Percentiles rank a stretch among this genome's conserved stretches.
Conservation (phyloP, 768 basidiomycete species). For the Sporobolomyces phaffii region DNA sequence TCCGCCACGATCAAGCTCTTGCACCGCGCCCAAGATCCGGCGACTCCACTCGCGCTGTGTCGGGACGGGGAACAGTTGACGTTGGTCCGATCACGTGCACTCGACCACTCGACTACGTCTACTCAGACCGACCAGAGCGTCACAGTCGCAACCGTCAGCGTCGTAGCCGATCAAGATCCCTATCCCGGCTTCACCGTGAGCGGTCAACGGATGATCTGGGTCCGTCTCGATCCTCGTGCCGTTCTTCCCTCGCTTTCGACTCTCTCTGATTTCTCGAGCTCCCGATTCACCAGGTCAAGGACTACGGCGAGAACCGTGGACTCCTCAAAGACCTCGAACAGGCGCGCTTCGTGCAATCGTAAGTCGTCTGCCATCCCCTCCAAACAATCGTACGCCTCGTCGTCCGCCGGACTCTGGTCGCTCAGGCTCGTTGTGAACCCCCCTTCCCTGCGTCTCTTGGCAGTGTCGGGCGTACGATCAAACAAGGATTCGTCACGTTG, state of each 20-base stretch:
- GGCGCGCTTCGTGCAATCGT: constrained; percentile 24
- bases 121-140: not conserved
- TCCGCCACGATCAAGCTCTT: not conserved
- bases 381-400: no score
- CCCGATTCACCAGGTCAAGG: constrained; percentile 33
- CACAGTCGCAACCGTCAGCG: not conserved
- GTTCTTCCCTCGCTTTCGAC: not conserved
- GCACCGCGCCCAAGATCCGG: not conserved
- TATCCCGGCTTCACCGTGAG: constrained; percentile 22
- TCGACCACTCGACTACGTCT: not conserved
- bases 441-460: no score
- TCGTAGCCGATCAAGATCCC: constrained; percentile 21
- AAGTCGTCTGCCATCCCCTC: not conserved
- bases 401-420: no score
- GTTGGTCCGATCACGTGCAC: not conserved
- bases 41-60: constrained; percentile 10
- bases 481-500: constrained; percentile 34
- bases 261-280: no score
- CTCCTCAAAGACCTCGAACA: constrained; percentile 25
- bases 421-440: no score
- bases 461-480: constrained; percentile 27
- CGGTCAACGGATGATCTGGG: constrained; percentile 28
- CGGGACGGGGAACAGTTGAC: not conserved
- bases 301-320: constrained; percentile 36
- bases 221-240: not conserved